Percentiles rank a stretch among this genome's conserved stretches.
Conservation (phyloP, 495 filamentous ascomycete genomes). For the Annulohypoxylon nitens region DNA sequence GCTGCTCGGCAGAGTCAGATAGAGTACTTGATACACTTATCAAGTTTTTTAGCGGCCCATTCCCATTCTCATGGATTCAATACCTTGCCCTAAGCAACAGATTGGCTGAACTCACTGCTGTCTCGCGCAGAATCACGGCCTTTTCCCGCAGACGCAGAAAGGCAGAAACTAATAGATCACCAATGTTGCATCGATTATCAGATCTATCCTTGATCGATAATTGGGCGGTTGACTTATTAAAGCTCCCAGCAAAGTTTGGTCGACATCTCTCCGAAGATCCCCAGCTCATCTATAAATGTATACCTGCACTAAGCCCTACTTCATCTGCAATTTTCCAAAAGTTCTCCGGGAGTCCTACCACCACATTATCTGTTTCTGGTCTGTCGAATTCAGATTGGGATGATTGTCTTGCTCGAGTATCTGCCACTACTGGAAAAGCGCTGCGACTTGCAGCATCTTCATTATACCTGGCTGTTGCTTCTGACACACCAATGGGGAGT, state of each 20-base stretch:
- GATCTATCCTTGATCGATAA: neutral
- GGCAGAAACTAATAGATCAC: neutral
- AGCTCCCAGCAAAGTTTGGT: neutral
- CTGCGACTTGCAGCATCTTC: slow-evolving; percentile 1
- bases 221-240: neutral
- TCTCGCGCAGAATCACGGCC: neutral
- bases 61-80: neutral
- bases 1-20: neutral
- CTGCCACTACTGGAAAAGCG: neutral
- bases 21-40: slow-evolving; percentile 1
- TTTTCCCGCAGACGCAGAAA: neutral
- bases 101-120: neutral
- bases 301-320: slow-evolving; percentile 1
- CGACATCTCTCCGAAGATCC: neutral
- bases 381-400: slow-evolving; percentile 2
- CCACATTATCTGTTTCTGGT: neutral
- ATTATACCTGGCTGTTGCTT: neutral
- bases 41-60: neutral
- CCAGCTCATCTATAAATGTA: neutral
- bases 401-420: slow-evolving; percentile 6
- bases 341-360: neutral
- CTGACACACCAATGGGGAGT: neutral
- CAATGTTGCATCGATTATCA: neutral
- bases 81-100: neutral
- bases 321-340: slow-evolving; percentile 1